These are phyloP conservation scores for Mortierella hygrophila DNA, from an alignment of 192 early-diverging fungal genomes.

Conservation along the genomic window DNA sequence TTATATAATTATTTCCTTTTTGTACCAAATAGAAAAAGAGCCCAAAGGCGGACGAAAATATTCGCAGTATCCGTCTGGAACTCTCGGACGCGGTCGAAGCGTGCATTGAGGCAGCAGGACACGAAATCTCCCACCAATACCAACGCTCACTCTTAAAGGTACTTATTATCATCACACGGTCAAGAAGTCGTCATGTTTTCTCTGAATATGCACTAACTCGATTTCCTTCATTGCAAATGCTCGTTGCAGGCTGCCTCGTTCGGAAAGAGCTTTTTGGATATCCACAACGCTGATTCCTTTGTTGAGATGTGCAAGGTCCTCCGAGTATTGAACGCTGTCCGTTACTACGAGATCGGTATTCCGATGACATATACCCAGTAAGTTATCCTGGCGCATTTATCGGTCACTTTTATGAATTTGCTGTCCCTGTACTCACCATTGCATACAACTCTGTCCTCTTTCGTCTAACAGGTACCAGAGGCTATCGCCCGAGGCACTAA, in stretches of 20 bases:
- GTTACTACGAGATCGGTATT: slow-evolving; percentile 87
- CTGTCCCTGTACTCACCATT: background rate
- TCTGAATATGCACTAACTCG: background rate
- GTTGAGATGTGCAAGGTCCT: slow-evolving; percentile 89
- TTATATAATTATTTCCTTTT: background rate
- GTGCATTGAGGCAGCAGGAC: slow-evolving; percentile 92
- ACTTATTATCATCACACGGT: background rate
- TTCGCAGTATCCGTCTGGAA: slow-evolving; percentile 86
- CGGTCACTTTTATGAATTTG: background rate
- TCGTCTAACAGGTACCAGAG: slow-evolving; percentile 67
- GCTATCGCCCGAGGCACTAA: slow-evolving; percentile 84
- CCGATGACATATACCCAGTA: slow-evolving; percentile 92
- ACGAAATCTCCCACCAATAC: slow-evolving; percentile 80
- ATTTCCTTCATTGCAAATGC: background rate
- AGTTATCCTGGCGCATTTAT: slow-evolving; percentile 9
- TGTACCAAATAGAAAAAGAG: slow-evolving; percentile 67
- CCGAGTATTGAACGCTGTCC: slow-evolving; percentile 91
- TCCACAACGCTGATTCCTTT: slow-evolving; percentile 87
- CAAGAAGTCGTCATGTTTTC: background rate
- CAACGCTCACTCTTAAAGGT: slow-evolving; percentile 89
- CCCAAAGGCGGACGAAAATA: slow-evolving; percentile 95
- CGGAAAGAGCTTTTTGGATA: slow-evolving; percentile 93
- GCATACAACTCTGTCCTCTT: background rate
- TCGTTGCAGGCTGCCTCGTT: slow-evolving; percentile 85
- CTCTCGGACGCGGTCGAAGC: slow-evolving; percentile 89